Evolutionary conservation across 2,329 filamentous ascomycete genomes (phyloP), one percentile per base, ranked within the genome.

Genomic region (Thelonectria blattea): DNA sequence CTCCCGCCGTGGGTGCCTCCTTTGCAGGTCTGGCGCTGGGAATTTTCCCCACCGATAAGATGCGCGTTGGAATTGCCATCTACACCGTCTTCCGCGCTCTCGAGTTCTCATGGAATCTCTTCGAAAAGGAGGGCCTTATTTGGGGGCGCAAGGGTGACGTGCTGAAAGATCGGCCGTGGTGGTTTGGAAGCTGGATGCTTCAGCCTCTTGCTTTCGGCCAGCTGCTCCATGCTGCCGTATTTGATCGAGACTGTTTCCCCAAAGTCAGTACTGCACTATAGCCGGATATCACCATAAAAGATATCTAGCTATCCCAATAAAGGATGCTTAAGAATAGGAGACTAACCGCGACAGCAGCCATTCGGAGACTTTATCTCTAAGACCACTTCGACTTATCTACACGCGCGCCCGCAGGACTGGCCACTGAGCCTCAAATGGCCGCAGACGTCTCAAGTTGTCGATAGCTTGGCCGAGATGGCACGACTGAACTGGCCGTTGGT

Each of bases 1-100:
- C 94, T 1, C 94, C 94, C 1, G 93, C 93, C 2, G 83, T 97
- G n/a, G 95, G 94, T 11, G 93, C 94, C 6, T 93, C 91, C 69
- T 76, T 97, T 49, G 92, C 94, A 1, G 94, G 94, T 3, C 84
- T 96, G 51, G 89, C 91, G 51, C 81, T 98, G 17, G 91, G 91
- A 8, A 84, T 96, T 10, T 91, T 88, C 65, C 82, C 94, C 72
- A 68, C 85, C 1, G 76, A 80, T 65, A 82, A 85, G 72, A 75
- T 95, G 67, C 88, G 95, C 52, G 82, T 94, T 54, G 92, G 91
- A 0, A 84, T 95, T 48, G 89, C 92, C 14, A 91, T 98, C 62
- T 96, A 94, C 73, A 81, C 89, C 57, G 82, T 92, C 62, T 94
- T 92, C 67, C 85, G 92, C 52, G 91, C 92, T 1, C 80, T 96